A percentile compares a stretch with the other conserved stretches of the same genome.
phyloP scores from a whole-genome alignment of 192 early-diverging fungal genomes.

The Diversispora epigaea region DNA sequence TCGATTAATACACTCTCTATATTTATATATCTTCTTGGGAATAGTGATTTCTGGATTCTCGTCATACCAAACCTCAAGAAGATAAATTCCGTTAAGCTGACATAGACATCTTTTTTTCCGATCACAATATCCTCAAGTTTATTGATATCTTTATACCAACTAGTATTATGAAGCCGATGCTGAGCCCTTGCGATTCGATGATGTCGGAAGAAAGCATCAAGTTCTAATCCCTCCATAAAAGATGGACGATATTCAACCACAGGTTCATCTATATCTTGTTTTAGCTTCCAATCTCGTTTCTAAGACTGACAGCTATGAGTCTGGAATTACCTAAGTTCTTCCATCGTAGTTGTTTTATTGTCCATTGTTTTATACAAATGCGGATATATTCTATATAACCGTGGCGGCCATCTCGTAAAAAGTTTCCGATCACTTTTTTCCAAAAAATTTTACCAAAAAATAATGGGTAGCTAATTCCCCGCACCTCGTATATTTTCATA shows the following conservation, averaged over 20 bases:
- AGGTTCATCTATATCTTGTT: background rate
- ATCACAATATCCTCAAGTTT: conserved; percentile 15
- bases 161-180: conserved; percentile 16
- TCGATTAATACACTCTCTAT: conserved; percentile 13
- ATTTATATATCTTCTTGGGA: conserved; percentile 11
- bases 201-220: background rate
- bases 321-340: no score
- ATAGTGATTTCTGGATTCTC: conserved; percentile 13
- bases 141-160: conserved; percentile 18
- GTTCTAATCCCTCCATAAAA: conserved; percentile 15
- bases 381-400: no score
- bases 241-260: background rate
- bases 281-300: background rate
- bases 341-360: no score
- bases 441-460: no score
- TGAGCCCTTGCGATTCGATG: background rate
- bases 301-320: no score
- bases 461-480: no score
- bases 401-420: no score
- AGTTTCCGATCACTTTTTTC: no score
- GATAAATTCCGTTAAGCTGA: background rate
- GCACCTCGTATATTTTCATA: no score
- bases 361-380: no score
- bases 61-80: background rate
- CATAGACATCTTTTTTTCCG: background rate